Evolutionary conservation across 140 eudicot genomes (phyloP).

Genomic region (Oenanthe javanica): DNA sequence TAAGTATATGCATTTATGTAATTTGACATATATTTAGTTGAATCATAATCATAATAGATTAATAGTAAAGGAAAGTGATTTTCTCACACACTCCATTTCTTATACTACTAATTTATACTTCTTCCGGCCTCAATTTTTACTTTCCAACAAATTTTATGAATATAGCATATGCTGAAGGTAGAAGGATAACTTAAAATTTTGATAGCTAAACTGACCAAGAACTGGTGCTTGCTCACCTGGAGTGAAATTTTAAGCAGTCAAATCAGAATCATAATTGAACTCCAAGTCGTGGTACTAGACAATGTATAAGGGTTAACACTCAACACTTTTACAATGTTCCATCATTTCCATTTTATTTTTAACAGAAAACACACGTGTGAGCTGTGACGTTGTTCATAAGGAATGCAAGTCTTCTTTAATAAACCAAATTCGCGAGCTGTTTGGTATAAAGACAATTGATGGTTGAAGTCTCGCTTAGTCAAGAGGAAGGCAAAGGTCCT

Average conservation of each 20-base stretch:
- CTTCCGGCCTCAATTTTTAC: not conserved
- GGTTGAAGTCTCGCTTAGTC: not conserved
- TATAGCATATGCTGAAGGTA: not conserved
- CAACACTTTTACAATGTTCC: not conserved
- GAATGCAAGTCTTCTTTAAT: not conserved
- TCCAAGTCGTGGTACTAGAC: not conserved
- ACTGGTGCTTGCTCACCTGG: not conserved
- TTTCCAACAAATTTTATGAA: not conserved
- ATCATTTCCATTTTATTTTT: too few relatives aligned
- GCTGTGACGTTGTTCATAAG: not conserved
- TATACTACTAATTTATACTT: not conserved
- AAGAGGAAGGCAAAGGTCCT: not conserved
- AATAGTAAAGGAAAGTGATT: not conserved
- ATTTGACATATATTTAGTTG: not conserved
- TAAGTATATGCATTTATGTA: not conserved
- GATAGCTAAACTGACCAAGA: not conserved
- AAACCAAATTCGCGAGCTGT: too few relatives aligned
- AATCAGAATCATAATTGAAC: not conserved
- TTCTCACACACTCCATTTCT: not conserved
- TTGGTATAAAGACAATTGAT: not conserved
- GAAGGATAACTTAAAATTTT: not conserved
- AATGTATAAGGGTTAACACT: not conserved
- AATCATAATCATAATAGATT: not conserved
- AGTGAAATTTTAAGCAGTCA: not conserved
- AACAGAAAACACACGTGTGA: not conserved